Evolutionary conservation across 2,329 filamentous ascomycete genomes (phyloP), one percentile per base, ranked within the genome.

Genomic region (Fusarium oxysporum): DNA sequence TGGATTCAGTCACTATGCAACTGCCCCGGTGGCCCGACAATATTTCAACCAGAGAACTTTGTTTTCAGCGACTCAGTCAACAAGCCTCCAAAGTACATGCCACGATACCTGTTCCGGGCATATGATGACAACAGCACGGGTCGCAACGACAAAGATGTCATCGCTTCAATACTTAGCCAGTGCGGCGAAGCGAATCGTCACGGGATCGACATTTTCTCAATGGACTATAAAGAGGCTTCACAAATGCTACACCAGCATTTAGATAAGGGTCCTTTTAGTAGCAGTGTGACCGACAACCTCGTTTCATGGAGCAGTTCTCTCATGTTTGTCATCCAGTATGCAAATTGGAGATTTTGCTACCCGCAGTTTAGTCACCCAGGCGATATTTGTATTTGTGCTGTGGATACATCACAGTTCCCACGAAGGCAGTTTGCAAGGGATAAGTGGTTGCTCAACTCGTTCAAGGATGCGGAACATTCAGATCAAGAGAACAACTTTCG

Each of bases 351-450:
- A 12, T 25, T 23, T 0, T 59, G 43, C 16, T 16, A 23, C 2
- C 3, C 8, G 6, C 1, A 8, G 53, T 5, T 4, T 3, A 1
- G 4, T 3, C 10, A 4, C 0, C 40, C 3, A 6, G 5, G 7
- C 1, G 16, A 37, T 9, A 28, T 30, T 21, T 3, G 0, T 0
- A 38, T 48, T 0, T 38, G 41, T 3, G 33, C 14, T 6, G 19
- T 48, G 5, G 25, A 48, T 14, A 48, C 33, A 14, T 8, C 19
- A 0, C 30, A 30, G 3, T 38, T 37, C 1, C 43, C 55, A 3
- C 25, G 13, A 0, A 43, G 56, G 0, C 56, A 51, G 7, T 59
- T 59, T 8, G 25, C 16, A 25, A 59, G 35, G 0, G 25, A 33
- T 1, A 51, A 6, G 7, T 35, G 38, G 38, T 6, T 56, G 0